Percentiles rank a stretch among this genome's conserved stretches.
These are phyloP conservation scores for Fusarium sp. DNA, from an alignment of 2,329 filamentous ascomycete species.

Conservation along the genomic window DNA sequence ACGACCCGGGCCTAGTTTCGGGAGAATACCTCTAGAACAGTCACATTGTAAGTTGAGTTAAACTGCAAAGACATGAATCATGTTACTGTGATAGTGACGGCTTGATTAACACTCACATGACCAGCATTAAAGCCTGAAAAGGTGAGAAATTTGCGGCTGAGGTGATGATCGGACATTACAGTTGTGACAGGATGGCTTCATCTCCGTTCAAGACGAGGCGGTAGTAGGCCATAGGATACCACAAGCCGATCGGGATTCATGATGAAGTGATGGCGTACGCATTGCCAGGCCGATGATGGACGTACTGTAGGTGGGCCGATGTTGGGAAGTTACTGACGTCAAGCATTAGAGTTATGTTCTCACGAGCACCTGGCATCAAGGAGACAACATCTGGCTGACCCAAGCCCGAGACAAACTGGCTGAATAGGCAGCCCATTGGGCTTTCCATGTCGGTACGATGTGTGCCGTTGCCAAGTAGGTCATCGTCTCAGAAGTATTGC, in stretches of 20 bases:
- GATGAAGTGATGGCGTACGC: conserved; percentile 10
- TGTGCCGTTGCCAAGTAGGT: conserved; percentile 17
- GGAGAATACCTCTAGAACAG: conserved; percentile 23
- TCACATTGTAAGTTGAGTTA: conserved; percentile 16
- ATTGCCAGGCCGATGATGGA: not conserved
- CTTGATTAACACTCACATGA: conserved; percentile 2
- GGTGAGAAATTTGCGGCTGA: conserved; percentile 20
- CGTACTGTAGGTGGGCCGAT: conserved; percentile 24
- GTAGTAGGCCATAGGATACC: conserved; percentile 1
- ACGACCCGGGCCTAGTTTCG: conserved; percentile 37
- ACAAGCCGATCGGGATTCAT: not conserved
- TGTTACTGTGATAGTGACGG: conserved; percentile 25
- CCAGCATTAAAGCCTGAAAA: not conserved
- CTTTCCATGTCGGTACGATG: conserved; percentile 9
- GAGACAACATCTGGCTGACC: not conserved
- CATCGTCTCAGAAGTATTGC: conserved; percentile 7
- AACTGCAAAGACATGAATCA: conserved; percentile 12
- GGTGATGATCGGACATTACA: conserved; percentile 20
- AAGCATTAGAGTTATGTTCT: not conserved
- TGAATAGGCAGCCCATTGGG: conserved; percentile 23
- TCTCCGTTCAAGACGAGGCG: conserved; percentile 11
- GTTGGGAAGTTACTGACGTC: not conserved
- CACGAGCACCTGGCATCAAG: not conserved
- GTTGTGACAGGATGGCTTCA: conserved; percentile 2
- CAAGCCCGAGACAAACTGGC: conserved; percentile 24